Base-by-base conservation (phyloP, 2,329 filamentous ascomycete species). In the Ophiostoma quercus region DNA sequence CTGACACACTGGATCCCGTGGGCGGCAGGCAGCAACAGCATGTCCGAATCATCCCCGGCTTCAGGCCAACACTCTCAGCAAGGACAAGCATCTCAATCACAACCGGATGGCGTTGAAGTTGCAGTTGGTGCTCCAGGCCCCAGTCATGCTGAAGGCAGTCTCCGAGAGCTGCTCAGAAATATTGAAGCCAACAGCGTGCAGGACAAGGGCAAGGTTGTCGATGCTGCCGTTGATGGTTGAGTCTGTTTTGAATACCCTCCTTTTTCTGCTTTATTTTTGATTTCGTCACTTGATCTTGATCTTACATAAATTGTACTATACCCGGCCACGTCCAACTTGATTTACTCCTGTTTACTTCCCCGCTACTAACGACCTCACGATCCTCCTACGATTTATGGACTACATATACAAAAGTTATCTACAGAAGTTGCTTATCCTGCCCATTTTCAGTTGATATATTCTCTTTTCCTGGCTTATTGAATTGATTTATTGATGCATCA, bases 101-200 rank as follows among this genome's bases (percentile, higher is more conserved):
- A 39, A 16, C 43, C 16, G 6, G 25, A 22, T 12, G 32, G 29
- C 2, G 19, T 11, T 2, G 60, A 63, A 4, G 47, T 25, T 6
- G 16, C 32, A 1, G 2, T 54, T 11, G 16, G 22, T 0, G 29
- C 43, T 3, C 29, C 72, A 0, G 68, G 83, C 71, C 81, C 85
- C 74, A 65, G 62, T n/a, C 62, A 65, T 41, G 86, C 86, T 0
- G 85, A 87, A 75, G 84, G 85, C 1, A 87, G 83, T 69, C 77
- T 88, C 29, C 80, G 84, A 69, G 81, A 85, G 60, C 75, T 88
- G 22, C 77, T 88, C 12, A 83, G 79, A 72, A 75, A 76, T 6
- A 76, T 77, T 3, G 77, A 80, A 19, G 66, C 57, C 16, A 72
- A 68, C n/a, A 71, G 68, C n/a, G 69, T 68, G 51, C 67, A 62